phyloP scores from a whole-genome alignment of 202 grass and related monocot genomes.

The Setaria viridis region DNA sequence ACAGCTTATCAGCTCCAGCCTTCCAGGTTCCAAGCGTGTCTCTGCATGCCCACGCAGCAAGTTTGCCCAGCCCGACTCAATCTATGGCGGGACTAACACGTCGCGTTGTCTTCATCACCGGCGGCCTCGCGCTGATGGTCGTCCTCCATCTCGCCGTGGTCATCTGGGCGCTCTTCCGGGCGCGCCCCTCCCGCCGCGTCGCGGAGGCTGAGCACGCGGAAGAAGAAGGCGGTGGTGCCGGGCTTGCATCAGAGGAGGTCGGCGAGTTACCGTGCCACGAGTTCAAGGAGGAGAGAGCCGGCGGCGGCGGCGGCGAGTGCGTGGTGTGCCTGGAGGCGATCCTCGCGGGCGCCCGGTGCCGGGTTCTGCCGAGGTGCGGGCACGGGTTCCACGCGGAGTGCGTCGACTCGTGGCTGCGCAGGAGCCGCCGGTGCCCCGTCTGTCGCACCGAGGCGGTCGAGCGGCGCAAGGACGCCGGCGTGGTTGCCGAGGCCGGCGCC shows the following conservation, averaged over 20 bases:
- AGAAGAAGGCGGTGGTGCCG: not conserved
- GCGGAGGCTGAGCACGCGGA: not conserved
- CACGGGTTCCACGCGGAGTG: conserved; percentile 62
- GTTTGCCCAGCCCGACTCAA: not conserved
- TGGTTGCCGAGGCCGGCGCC: not conserved
- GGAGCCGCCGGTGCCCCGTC: conserved; percentile 51
- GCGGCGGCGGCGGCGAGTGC: conserved; percentile 35
- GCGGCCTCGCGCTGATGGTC: conserved; percentile 36
- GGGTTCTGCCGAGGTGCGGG: conserved; percentile 39
- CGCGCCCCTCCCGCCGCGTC: conserved; percentile 1
- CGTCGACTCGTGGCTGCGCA: conserved; percentile 61
- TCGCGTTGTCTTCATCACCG: conserved; percentile 14
- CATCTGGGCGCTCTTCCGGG: conserved; percentile 1
- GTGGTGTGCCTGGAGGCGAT: conserved; percentile 60
- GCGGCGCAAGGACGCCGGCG: not conserved
- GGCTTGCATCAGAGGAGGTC: conserved; percentile 40
- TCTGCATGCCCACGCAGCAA: not conserved
- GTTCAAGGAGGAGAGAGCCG: conserved; percentile 9
- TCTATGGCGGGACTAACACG: conserved; percentile 16
- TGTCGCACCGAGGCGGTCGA: conserved; percentile 46
- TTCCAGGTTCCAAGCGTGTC: not conserved
- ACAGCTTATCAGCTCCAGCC: too few relatives aligned
- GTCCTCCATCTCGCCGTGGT: conserved; percentile 7
- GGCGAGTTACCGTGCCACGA: conserved; percentile 55
- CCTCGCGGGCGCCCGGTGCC: conserved; percentile 43